Base-by-base conservation (phyloP, 805 yeast species). In the Clavispora asparagi region DNA sequence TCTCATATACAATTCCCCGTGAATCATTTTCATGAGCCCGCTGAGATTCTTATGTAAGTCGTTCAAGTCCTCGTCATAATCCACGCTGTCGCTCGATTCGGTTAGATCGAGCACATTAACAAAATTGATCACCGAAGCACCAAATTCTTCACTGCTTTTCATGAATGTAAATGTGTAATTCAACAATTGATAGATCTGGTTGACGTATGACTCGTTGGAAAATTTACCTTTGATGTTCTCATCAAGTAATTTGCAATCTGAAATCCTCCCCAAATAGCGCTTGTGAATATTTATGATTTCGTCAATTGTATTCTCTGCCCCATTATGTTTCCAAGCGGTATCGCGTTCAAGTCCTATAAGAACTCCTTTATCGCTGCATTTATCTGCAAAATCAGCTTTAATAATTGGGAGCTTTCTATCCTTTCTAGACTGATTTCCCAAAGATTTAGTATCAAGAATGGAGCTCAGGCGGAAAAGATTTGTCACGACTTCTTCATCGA, bases 21-120 rank as follows among this genome's bases (percentile, higher is more conserved):
- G 67, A 19, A 82, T 61, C 45, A 69, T 70, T 6, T 60, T 61
- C 44, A 73, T 67, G 25, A 79, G 62, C 6, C 62, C 59, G 41
- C 64, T 67, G 43, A 78, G 62, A 54, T 52, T 59, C 50, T 12
- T 53, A 46, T 43, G 71, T 47, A 54, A 62, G 70, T 3, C 56
- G n/a, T 60, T 60, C 37, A 67, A 57, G 43, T 65, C 70, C 17
- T 60, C 62, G 23, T 61, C 67, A 13, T 56, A 52, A 19, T 57
- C 63, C 1, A 2, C 19, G 14, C 38, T 25, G 12, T 31, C 35
- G 7, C 40, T 40, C n/a, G 39, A 44, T 29, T 40, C 28, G 19
- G 35, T 33, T 17, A 33, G 25, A 6, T 16, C 17, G 25, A 33
- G 37, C 44, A 68, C 49, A 45, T 63, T 64, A 9, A 63, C 47